Conservation (phyloP, 1,139 yeast species). For the Diutina siamensis region DNA sequence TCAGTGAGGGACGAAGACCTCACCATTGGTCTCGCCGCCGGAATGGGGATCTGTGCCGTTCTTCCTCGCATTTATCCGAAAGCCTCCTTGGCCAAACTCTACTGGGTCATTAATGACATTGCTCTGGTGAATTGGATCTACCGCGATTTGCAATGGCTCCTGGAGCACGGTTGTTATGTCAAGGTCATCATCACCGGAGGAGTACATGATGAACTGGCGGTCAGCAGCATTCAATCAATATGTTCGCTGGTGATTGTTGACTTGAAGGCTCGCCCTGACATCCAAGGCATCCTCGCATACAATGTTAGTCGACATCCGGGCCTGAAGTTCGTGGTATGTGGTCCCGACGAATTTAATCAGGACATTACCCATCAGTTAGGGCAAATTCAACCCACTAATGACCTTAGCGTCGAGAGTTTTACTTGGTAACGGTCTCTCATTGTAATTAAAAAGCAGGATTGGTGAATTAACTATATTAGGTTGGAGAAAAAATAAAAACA, state of each 20-base stretch:
- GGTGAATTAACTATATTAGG: too few species aligned
- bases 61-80: constrained; percentile 9
- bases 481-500: too few species aligned
- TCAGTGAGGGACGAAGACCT: constrained; percentile 7
- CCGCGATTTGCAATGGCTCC: constrained; percentile 9
- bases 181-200: constrained; percentile 1
- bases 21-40: constrained; percentile 11
- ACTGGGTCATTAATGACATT: constrained; percentile 9
- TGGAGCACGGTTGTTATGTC: neutral
- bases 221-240: neutral
- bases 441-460: too few species aligned
- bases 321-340: neutral
- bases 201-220: neutral
- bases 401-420: neutral
- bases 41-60: constrained; percentile 10
- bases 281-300: neutral
- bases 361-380: neutral
- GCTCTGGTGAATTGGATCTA: constrained; percentile 8
- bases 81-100: constrained; percentile 8
- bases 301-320: neutral
- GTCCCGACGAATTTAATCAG: neutral
- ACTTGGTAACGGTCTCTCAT: neutral
- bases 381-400: neutral
- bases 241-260: neutral
- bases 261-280: neutral